phyloP scores from a whole-genome alignment of 257 asterid species.

The Scutellaria baicalensis region DNA sequence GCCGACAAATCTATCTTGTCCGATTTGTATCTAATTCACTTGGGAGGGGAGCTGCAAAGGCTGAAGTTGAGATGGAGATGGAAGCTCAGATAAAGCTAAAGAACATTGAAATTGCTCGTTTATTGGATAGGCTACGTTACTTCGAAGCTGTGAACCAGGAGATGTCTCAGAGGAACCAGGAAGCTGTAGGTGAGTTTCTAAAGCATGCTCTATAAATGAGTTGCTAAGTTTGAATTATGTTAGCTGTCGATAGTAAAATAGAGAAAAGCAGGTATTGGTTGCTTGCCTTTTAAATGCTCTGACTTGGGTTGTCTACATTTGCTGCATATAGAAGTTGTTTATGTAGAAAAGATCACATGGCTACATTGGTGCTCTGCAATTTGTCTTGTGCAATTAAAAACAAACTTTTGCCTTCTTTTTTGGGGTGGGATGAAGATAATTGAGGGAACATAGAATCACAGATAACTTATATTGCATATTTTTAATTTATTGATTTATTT shows the following conservation, averaged over 20 bases:
- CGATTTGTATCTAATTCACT: slow-evolving; percentile 67
- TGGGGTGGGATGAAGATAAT: background rate
- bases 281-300: background rate
- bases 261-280: background rate
- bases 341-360: background rate
- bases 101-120: slow-evolving; percentile 76
- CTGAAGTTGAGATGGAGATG: slow-evolving; percentile 84
- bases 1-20: slow-evolving; percentile 54
- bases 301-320: slow-evolving; percentile 1
- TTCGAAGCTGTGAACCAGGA: slow-evolving; percentile 91
- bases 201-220: slow-evolving; percentile 8
- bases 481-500: background rate
- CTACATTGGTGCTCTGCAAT: background rate
- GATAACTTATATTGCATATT: background rate
- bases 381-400: background rate
- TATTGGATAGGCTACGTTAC: slow-evolving; percentile 77
- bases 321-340: background rate
- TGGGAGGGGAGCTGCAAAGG: slow-evolving; percentile 88
- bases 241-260: background rate
- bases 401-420: background rate
- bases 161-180: slow-evolving; percentile 98
- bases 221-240: background rate
- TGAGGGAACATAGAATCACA: background rate
- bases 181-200: slow-evolving; percentile 68
- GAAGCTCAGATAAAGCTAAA: slow-evolving; percentile 70